Evolutionary conservation across 441 rosid genomes (phyloP), one percentile per base, ranked within the genome.

Genomic region (Gossypium gossypioides): DNA sequence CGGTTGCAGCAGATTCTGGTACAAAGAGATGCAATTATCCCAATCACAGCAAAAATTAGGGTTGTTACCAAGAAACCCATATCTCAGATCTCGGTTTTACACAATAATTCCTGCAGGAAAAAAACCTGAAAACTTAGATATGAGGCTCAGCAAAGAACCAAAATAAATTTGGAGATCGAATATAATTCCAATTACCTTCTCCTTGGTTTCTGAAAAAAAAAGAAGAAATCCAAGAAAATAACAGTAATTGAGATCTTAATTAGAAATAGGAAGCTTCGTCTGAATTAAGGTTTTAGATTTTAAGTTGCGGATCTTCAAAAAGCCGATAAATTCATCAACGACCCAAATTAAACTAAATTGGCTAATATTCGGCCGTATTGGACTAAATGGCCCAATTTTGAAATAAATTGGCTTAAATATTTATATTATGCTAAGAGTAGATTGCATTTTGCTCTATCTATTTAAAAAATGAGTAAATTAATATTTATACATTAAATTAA

Each of bases 41-140:
- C 98, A 68, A 88, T 77, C 82, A 89, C 91, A 13, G 72, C 78
- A 83, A 92, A 95, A 67, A 91, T 89, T 70, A 91, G 81, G 64
- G 89, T 89, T 72, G 96, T 95, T n/a, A 92, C 85, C 57, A 92
- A 64, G 77, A 95, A 95, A 52, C 97, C 99, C 99, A 92, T 95
- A 64, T 65, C 76, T 64, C 22, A 24, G 82, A 77, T 84, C 73
- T 74, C 74, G 69, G 73, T 72, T 77, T 21, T 18, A 48, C 32
- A 37, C 55, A 12, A 52, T 34, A 71, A 21, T 57, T 58, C 44
- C 74, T 25, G 29, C 56, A 25, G 44, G 8, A 24, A 24, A 21
- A 54, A 8, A 19, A 0, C 0, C 6, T 4, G 2, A 19, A 55
- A 55, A 19, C 13, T 21, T 21, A 4, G n/a, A 55, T 21, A 52